These are phyloP conservation scores for Echria macrotheca DNA, from an alignment of 495 filamentous ascomycete species.

Conservation along the genomic window DNA sequence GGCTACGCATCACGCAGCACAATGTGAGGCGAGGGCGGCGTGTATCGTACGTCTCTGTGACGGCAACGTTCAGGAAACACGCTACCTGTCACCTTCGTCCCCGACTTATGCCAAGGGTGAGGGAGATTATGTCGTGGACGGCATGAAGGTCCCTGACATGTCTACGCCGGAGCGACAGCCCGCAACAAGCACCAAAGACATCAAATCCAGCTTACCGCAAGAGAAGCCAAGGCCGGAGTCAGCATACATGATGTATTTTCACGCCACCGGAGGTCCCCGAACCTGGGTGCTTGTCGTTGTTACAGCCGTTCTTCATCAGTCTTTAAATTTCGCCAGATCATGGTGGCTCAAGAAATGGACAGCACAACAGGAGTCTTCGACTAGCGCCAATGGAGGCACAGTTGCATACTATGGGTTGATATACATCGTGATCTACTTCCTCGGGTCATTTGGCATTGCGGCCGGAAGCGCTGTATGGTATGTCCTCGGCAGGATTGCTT, in stretches of 20 bases:
- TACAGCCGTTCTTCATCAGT: neutral
- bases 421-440: neutral
- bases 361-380: neutral
- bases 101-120: too few species aligned
- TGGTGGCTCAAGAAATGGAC: neutral
- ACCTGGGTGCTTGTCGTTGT: neutral
- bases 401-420: neutral
- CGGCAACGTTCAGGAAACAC: conserved; percentile 53
- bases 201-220: neutral
- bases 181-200: conserved; percentile 41
- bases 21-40: conserved; percentile 38
- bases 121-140: too few species aligned
- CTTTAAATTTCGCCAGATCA: neutral
- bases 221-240: neutral
- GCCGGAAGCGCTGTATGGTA: neutral
- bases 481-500: neutral
- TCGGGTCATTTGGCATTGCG: neutral
- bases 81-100: too few species aligned
- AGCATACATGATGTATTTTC: neutral
- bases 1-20: conserved; percentile 46
- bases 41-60: conserved; percentile 58
- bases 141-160: too few species aligned
- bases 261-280: neutral
- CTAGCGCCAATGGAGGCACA: neutral
- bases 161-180: too few species aligned